Evolutionary conservation across 176 grass and related monocot species (phyloP), one percentile per base, ranked within the genome.

Genomic region (Miscanthus lutarioriparius): DNA sequence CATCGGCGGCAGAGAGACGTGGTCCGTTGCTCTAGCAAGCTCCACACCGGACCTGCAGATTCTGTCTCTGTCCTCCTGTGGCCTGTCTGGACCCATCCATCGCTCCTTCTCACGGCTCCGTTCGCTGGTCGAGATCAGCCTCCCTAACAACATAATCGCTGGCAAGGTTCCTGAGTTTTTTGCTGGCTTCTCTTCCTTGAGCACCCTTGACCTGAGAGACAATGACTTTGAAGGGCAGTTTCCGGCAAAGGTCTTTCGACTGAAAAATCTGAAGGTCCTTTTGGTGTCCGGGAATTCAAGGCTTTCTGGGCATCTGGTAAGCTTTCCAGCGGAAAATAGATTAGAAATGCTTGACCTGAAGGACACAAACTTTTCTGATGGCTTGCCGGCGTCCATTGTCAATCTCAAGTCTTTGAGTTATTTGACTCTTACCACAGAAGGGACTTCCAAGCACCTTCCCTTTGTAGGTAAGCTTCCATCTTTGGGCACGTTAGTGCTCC

Each of bases 211-310:
- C 25, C 45, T 75, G 0, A 16, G 5, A 19, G 7, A 4, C 38
- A 79, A 78, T 27, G 25, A 61, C 30, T 70, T 86, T 72, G 53
- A 48, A 70, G 76, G 84, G 25, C 61, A 44, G 9, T 63, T 86
- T 38, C 84, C 84, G 1, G 13, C 39, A 25, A 26, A 67, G 15
- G 20, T 86, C 32, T 64, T 80, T 28, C 76, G 33, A 23, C 67
- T 80, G 3, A 72, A 38, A 33, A 74, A 53, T 65, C 43, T 86
- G n/a, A 13, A 2, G 33, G 22, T 12, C 0, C 65, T 86, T 72
- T 38, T 30, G 13, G 12, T 80, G 38, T 74, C 76, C 1, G 8
- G 8, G 0, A 86, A 86, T 23, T 1, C 12, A 5, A 65, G 32
- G 37, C 84, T 86, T 66, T 86, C 84, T 39, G 84, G 66, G 1